Conservation (phyloP, 164 flowering plant species). For the Malania oleifera region DNA sequence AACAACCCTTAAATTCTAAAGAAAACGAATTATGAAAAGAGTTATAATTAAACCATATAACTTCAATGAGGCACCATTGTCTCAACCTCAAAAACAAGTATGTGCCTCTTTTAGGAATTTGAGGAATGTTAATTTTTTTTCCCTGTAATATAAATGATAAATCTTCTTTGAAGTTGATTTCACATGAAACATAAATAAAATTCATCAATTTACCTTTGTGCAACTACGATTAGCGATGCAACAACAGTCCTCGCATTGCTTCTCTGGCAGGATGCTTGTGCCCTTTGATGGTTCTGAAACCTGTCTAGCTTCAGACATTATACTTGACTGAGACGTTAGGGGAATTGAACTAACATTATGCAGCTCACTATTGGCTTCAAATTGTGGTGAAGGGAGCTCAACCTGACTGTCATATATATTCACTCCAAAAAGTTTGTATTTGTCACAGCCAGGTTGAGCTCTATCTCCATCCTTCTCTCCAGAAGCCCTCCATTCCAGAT, state of each 20-base stretch:
- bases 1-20: too few relatives aligned
- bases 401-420: constrained; percentile 20
- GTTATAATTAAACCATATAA: too few relatives aligned
- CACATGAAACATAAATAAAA: too few relatives aligned
- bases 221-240: constrained; percentile 22
- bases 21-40: too few relatives aligned
- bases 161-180: neutral
- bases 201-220: constrained; percentile 33
- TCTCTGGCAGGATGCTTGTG: constrained; percentile 12
- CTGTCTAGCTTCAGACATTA: constrained; percentile 20
- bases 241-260: constrained; percentile 17
- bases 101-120: too few relatives aligned
- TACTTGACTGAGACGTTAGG: constrained; percentile 21
- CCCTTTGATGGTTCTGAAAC: constrained; percentile 24
- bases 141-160: too few relatives aligned
- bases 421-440: constrained; percentile 48
- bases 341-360: constrained; percentile 10
- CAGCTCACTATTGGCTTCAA: constrained; percentile 14
- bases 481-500: constrained; percentile 13
- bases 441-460: constrained; percentile 10
- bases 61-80: too few relatives aligned
- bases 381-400: constrained; percentile 35
- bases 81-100: too few relatives aligned
- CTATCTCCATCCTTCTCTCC: constrained; percentile 13
- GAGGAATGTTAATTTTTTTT: too few relatives aligned